Percentiles rank a stretch among this genome's conserved stretches.
Evolutionary conservation across 129 eudicot species (phyloP).

Genomic region (Oenanthe sinensis): DNA sequence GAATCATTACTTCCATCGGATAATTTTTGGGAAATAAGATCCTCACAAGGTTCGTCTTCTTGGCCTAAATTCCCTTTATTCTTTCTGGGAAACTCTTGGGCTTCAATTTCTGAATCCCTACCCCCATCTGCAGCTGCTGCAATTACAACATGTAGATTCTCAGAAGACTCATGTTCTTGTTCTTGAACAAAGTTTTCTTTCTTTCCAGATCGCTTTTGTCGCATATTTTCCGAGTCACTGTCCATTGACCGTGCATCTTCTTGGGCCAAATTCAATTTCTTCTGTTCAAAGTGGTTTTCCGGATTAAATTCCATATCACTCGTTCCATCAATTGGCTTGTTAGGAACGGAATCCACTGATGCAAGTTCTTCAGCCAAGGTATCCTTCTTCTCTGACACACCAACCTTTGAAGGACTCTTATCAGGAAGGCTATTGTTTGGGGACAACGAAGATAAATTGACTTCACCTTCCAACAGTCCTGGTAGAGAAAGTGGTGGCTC

Average conservation of each 20-base stretch:
- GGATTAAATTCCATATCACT: conserved; percentile 21
- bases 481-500: conserved; percentile 34
- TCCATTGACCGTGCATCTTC: conserved; percentile 13
- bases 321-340: conserved; percentile 30
- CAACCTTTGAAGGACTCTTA: conserved; percentile 25
- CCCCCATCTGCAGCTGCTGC: not conserved
- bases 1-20: not conserved
- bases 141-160: not conserved
- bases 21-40: not conserved
- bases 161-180: not conserved
- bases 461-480: conserved; percentile 31
- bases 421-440: conserved; percentile 48
- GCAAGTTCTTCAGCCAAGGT: conserved; percentile 24
- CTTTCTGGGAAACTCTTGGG: not conserved
- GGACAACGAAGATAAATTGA: conserved; percentile 34
- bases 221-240: conserved; percentile 24
- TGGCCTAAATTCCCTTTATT: conserved; percentile 4
- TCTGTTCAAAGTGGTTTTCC: not conserved
- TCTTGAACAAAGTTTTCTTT: not conserved
- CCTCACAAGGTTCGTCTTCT: conserved; percentile 26
- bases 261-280: conserved; percentile 21
- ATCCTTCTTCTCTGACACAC: conserved; percentile 24
- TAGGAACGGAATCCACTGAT: conserved; percentile 17
- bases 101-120: not conserved
- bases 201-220: conserved; percentile 25